A percentile compares a stretch with the other conserved stretches of the same genome.
Conservation (phyloP, 2,329 filamentous ascomycete species). For the Nemania serpens region DNA sequence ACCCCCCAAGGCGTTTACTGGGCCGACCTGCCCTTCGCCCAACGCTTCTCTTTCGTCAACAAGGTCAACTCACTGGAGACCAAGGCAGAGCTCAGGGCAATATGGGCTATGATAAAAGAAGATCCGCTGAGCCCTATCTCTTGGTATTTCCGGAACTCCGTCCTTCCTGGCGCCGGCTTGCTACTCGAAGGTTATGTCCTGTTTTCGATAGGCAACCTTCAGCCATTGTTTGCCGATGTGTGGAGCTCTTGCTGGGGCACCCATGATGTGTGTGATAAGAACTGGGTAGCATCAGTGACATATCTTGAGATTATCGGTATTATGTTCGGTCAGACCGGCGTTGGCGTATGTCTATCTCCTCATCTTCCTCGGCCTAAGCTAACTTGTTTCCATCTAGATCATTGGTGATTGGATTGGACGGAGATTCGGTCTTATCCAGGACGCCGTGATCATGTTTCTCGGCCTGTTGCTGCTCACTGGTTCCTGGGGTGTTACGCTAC, state of each 20-base stretch:
- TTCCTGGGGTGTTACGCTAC: slow-evolving; percentile 82
- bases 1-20: slow-evolving; percentile 84
- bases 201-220: slow-evolving; percentile 94
- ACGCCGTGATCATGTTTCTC: slow-evolving; percentile 91
- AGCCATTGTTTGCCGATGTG: slow-evolving; percentile 75
- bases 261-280: slow-evolving; percentile 67
- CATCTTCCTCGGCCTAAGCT: slow-evolving; percentile 19
- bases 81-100: slow-evolving; percentile 65
- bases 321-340: slow-evolving; percentile 87
- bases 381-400: slow-evolving; percentile 43
- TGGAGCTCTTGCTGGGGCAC: slow-evolving; percentile 81
- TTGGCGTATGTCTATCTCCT: slow-evolving; percentile 64
- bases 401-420: slow-evolving; percentile 79
- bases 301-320: slow-evolving; percentile 95
- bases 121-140: slow-evolving; percentile 83
- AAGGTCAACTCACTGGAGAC: slow-evolving; percentile 74
- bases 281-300: slow-evolving; percentile 83
- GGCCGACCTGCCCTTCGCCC: slow-evolving; percentile 77
- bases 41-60: slow-evolving; percentile 77
- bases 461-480: slow-evolving; percentile 91
- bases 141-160: slow-evolving; percentile 88
- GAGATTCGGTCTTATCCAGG: slow-evolving; percentile 94
- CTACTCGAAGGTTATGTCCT: slow-evolving; percentile 94
- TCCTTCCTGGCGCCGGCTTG: slow-evolving; percentile 89
- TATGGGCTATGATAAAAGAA: slow-evolving; percentile 81